A percentile compares a stretch with the other conserved stretches of the same genome.
phyloP scores from a whole-genome alignment of 257 asterid species.

The Ballota nigra region DNA sequence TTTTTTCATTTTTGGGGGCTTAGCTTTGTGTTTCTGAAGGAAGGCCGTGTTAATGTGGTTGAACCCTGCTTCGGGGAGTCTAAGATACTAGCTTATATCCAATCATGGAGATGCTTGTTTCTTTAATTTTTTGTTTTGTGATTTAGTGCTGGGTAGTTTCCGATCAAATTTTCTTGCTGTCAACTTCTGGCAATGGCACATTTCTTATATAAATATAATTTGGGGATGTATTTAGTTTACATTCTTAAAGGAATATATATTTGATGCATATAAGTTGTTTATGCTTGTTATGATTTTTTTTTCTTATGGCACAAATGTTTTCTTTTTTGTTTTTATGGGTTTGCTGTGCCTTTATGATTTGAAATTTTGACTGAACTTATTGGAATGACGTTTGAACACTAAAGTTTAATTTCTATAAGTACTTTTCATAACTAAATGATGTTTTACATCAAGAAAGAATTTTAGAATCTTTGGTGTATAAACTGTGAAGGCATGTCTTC shows the following conservation, averaged over 20 bases:
- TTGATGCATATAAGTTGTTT: background rate
- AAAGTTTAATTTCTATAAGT: background rate
- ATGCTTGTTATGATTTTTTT: background rate
- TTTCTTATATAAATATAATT: background rate
- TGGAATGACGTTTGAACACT: background rate
- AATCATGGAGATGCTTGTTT: background rate
- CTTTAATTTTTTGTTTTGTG: background rate
- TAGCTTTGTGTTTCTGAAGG: background rate
- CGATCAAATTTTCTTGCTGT: background rate
- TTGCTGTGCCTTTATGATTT: background rate
- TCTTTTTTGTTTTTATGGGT: background rate
- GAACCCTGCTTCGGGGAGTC: background rate
- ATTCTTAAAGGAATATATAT: background rate
- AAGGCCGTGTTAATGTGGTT: conserved; percentile 11
- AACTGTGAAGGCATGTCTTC: background rate
- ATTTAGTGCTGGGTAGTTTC: background rate
- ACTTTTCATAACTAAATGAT: background rate
- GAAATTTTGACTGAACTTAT: background rate
- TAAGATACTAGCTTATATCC: background rate
- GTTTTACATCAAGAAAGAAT: background rate
- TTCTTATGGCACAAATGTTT: background rate
- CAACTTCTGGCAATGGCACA: background rate
- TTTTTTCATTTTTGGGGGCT: background rate
- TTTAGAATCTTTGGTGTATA: background rate
- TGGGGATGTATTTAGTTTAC: background rate